Base-by-base conservation (phyloP, 164 flowering plant species). In the Echeveria elegans region DNA sequence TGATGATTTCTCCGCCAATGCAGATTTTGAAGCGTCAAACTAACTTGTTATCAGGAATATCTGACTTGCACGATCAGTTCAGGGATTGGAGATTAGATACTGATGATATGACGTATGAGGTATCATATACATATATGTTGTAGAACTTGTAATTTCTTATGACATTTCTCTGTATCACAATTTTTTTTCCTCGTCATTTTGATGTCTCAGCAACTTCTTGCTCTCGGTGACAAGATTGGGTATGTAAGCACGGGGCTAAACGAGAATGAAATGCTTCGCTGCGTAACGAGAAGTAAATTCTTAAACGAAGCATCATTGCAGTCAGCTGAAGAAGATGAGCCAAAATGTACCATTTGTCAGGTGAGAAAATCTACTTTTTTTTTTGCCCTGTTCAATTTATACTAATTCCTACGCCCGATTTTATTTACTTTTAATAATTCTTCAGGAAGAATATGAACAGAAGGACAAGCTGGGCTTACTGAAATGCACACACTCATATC, bases 61-160 rank as follows among this genome's bases (percentile, higher is more conserved):
- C 85, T 79, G 37, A 77, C 45, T 69, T 72, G 45, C 77, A 66
- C 58, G 98, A 90, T 64, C 79, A 79, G 69, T 84, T 79, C 77
- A 78, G 88, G 61, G 88, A 83, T 34, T 85, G 81, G 91, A 86
- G 95, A 65, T 86, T 93, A 6, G 89, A 90, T 77, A 82, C 86
- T n/a, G 98, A 93, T 71, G 77, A 78, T 73, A 90, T 93, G 98
- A 62, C 88, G 10, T 86, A 86, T 40, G 90, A 86, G 86, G 90
- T 82, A 18, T 41, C n/a, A n/a, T n/a, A n/a, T n/a, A n/a, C n/a
- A n/a, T n/a, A n/a, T n/a, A n/a, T n/a, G n/a, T n/a, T n/a, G n/a
- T n/a, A n/a, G n/a, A n/a, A n/a, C n/a, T n/a, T n/a, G n/a, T n/a
- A n/a, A n/a, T n/a, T n/a, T n/a, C n/a, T n/a, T n/a, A n/a, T n/a